Percentiles rank a stretch among this genome's conserved stretches.
These are phyloP conservation scores for Podaxis pistillaris DNA, from an alignment of 768 basidiomycete genomes.

Conservation along the genomic window DNA sequence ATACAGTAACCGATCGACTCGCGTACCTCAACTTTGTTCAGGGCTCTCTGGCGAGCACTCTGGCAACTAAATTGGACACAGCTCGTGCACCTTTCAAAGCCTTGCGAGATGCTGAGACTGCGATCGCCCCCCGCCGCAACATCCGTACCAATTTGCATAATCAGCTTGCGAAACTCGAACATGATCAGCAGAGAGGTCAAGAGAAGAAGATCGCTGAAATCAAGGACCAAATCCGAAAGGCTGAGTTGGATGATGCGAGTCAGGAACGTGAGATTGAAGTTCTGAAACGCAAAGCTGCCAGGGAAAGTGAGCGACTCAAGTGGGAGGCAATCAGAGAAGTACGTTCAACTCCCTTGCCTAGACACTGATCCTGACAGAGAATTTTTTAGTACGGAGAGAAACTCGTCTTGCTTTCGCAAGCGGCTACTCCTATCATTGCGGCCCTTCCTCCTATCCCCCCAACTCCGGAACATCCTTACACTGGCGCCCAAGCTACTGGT, in stretches of 20 bases:
- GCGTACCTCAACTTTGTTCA: constrained; percentile 80
- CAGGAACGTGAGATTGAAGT: constrained; percentile 72
- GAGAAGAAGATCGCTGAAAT: constrained; percentile 73
- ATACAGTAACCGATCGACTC: constrained; percentile 71
- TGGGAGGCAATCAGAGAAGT: constrained; percentile 87
- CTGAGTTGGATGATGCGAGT: constrained; percentile 59
- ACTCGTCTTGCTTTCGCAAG: constrained; percentile 69
- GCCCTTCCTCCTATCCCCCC: constrained; percentile 73
- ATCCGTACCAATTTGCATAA: constrained; percentile 52
- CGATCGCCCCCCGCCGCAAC: constrained; percentile 60
- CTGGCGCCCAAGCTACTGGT: constrained; percentile 61
- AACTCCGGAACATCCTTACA: constrained; percentile 51
- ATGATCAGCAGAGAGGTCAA: constrained; percentile 58
- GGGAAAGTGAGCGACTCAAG: constrained; percentile 72
- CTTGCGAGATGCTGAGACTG: constrained; percentile 67
- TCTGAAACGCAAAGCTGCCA: constrained; percentile 71
- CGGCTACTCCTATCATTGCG: constrained; percentile 57
- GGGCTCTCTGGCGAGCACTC: constrained; percentile 60
- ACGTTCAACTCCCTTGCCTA: constrained; percentile 15
- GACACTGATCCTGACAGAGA: neutral
- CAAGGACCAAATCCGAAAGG: constrained; percentile 63
- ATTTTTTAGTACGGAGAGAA: constrained; percentile 76
- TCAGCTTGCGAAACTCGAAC: constrained; percentile 66
- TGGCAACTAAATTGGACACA: constrained; percentile 60
- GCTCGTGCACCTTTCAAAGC: constrained; percentile 69